These are phyloP conservation scores for Trichoderma afroharzianum DNA, from an alignment of 2,329 filamentous ascomycete species.

Conservation along the genomic window DNA sequence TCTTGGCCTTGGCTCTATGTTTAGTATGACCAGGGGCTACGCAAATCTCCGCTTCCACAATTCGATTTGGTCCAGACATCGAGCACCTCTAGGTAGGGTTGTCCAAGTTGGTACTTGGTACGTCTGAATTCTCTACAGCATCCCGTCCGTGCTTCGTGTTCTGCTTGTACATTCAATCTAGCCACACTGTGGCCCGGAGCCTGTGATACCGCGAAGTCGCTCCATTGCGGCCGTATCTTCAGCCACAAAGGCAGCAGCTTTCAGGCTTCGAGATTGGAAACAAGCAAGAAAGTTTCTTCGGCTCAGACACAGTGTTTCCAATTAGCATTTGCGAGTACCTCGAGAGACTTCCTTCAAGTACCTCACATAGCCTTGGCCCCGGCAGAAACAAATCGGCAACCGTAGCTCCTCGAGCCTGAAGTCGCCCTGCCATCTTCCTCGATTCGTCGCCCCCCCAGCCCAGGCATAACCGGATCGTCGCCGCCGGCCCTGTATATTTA, in stretches of 20 bases:
- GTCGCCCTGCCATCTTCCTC: background rate
- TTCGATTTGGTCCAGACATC: background rate
- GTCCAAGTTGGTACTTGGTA: constrained; percentile 1
- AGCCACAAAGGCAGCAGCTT: background rate
- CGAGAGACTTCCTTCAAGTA: background rate
- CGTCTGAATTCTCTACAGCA: background rate
- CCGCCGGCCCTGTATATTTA: background rate
- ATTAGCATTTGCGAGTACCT: background rate
- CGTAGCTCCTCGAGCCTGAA: constrained; percentile 3
- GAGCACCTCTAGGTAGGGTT: background rate
- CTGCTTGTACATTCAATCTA: background rate
- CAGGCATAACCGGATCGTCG: background rate
- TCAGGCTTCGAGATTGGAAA: background rate
- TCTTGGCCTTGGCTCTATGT: constrained; percentile 8
- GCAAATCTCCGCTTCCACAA: constrained; percentile 14
- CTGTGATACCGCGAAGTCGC: constrained; percentile 1
- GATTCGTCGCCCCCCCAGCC: background rate
- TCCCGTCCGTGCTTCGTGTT: constrained; percentile 5
- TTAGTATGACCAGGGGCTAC: constrained; percentile 12
- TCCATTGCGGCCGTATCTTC: background rate
- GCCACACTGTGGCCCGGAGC: constrained; percentile 5
- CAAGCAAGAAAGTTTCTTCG: background rate
- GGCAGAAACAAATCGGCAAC: background rate
- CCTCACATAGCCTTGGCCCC: background rate
- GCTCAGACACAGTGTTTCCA: background rate